Percentiles rank a stretch among this genome's conserved stretches.
These are phyloP conservation scores for Sporothrix schenckii DNA, from an alignment of 2,329 filamentous ascomycete species.

Conservation along the genomic window DNA sequence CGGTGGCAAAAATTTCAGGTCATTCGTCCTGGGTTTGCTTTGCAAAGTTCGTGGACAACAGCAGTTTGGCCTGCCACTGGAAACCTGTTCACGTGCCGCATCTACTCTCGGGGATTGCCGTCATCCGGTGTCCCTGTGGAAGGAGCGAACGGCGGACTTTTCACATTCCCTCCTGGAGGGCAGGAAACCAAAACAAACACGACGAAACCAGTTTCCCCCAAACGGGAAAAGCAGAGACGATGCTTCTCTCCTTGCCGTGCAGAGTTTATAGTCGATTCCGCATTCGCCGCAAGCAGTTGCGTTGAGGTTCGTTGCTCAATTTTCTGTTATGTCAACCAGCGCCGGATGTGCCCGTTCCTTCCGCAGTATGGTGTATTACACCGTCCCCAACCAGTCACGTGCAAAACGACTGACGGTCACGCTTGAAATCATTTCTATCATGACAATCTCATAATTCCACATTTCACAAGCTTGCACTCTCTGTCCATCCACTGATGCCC, in stretches of 20 bases:
- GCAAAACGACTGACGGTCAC: not conserved
- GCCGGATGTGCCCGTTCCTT: constrained; percentile 2
- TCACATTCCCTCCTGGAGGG: not conserved
- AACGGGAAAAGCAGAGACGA: too few relatives aligned
- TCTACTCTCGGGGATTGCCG: constrained; percentile 12
- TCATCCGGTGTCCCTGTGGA: constrained; percentile 1
- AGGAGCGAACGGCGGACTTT: not conserved
- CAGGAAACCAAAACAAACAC: not conserved
- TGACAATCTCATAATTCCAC: not conserved
- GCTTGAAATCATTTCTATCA: not conserved
- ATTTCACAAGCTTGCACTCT: not conserved
- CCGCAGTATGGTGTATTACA: not conserved
- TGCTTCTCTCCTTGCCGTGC: too few relatives aligned
- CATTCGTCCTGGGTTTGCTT: not conserved
- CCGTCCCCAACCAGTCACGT: not conserved
- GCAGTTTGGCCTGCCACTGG: not conserved
- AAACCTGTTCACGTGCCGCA: not conserved
- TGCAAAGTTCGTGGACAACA: not conserved
- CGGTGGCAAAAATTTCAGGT: constrained; percentile 9
- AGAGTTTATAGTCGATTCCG: too few relatives aligned
- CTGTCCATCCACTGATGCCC: not conserved
- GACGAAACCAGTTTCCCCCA: too few relatives aligned
- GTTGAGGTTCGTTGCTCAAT: too few relatives aligned
- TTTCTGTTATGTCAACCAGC: not conserved
- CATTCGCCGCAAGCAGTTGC: too few relatives aligned